phyloP scores from a whole-genome alignment of 2,329 filamentous ascomycete species.

The Diaporthe eres region DNA sequence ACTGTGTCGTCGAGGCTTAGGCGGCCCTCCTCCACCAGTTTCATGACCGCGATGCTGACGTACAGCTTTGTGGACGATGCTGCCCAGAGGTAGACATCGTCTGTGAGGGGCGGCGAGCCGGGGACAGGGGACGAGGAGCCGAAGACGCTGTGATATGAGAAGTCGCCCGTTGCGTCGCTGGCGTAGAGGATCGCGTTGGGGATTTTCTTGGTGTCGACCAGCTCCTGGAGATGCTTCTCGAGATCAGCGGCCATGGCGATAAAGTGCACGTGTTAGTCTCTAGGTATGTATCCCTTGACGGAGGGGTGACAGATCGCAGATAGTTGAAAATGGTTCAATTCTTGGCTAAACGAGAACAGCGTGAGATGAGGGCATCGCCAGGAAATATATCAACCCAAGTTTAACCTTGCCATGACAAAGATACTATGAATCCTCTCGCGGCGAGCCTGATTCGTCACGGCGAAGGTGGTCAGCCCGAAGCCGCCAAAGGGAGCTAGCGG shows the following conservation, averaged over 20 bases:
- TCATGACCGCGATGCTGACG: slow-evolving; percentile 66
- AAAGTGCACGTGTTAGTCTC: not conserved
- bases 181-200: slow-evolving; percentile 59
- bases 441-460: slow-evolving; percentile 15
- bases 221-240: slow-evolving; percentile 54
- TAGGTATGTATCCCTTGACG: not conserved
- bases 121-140: slow-evolving; percentile 59
- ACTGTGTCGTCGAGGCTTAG: slow-evolving; percentile 63
- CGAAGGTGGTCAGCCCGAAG: slow-evolving; percentile 6
- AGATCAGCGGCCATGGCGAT: slow-evolving; percentile 47
- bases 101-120: slow-evolving; percentile 51
- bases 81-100: slow-evolving; percentile 55
- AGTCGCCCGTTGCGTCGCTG: slow-evolving; percentile 54
- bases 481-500: not conserved
- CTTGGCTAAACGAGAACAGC: not conserved
- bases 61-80: slow-evolving; percentile 61
- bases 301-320: not conserved
- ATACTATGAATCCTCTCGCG: not conserved
- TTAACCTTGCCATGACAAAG: not conserved
- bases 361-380: not conserved
- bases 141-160: slow-evolving; percentile 56
- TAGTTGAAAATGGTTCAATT: too few species aligned
- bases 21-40: slow-evolving; percentile 67
- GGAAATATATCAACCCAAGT: not conserved
- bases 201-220: slow-evolving; percentile 60